Conservation (phyloP, 768 basidiomycete species). For the Leucocoprinus sp. region DNA sequence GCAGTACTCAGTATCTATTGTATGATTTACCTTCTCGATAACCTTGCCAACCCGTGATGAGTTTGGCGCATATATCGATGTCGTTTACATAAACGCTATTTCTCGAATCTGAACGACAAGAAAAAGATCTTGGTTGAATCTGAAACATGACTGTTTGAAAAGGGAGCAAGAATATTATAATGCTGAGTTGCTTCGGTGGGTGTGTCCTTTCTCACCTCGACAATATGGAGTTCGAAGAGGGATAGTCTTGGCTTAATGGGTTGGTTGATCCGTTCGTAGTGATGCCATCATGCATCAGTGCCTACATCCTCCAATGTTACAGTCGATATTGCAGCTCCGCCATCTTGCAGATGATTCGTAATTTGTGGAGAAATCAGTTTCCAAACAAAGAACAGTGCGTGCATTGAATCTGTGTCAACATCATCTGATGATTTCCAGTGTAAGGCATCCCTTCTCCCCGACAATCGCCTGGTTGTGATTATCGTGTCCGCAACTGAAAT, state of each 20-base stretch:
- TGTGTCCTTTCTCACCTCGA: not conserved
- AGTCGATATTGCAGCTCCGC: no score
- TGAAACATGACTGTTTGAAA: not conserved
- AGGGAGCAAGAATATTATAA: not conserved
- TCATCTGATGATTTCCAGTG: not conserved
- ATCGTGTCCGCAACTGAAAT: not conserved
- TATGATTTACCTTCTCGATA: constrained; percentile 50
- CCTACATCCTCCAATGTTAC: no score
- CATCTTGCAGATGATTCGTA: no score
- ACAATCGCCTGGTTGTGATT: not conserved
- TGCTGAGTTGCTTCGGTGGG: not conserved
- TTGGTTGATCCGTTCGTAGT: no score
- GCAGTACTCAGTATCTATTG: not conserved
- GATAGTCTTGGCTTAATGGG: not conserved
- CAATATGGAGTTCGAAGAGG: not conserved
- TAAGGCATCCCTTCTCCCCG: not conserved
- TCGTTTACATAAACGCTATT: not conserved
- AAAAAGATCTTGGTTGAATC: not conserved
- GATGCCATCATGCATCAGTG: no score
- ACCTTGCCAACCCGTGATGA: constrained; percentile 53
- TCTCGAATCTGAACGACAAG: not conserved
- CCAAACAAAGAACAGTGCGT: not conserved
- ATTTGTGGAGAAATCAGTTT: not conserved
- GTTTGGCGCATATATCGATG: constrained; percentile 61
- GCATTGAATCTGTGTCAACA: not conserved